A percentile compares a stretch with the other conserved stretches of the same genome.
Evolutionary conservation across 2,329 filamentous ascomycete genomes (phyloP).

Genomic region (Calonectria hawksworthii): DNA sequence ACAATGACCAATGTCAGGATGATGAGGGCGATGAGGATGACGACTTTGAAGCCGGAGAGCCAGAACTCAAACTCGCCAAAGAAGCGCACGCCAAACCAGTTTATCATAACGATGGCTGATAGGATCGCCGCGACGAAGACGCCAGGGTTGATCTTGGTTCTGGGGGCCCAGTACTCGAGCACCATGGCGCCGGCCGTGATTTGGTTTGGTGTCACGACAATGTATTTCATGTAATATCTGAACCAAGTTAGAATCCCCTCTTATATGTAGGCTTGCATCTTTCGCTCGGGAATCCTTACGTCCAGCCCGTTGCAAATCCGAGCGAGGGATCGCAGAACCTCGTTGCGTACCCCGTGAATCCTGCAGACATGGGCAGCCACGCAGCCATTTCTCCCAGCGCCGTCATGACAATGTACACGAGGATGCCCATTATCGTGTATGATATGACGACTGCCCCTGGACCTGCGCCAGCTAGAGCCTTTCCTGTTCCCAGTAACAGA

Average conservation of each 20-base stretch:
- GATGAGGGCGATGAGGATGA: conserved; percentile 76
- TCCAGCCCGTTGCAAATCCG: conserved; percentile 83
- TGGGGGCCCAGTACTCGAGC: conserved; percentile 80
- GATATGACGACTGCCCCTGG: conserved; percentile 79
- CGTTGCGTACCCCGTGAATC: conserved; percentile 85
- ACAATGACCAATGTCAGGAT: conserved; percentile 74
- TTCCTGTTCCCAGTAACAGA: conserved; percentile 77
- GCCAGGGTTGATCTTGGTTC: conserved; percentile 78
- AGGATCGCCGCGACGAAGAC: conserved; percentile 83
- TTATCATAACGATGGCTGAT: conserved; percentile 74
- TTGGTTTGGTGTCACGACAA: conserved; percentile 88
- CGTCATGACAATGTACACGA: conserved; percentile 87
- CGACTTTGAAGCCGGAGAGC: conserved; percentile 75
- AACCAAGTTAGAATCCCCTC: not conserved
- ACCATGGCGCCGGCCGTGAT: conserved; percentile 83
- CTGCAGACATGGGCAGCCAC: conserved; percentile 82
- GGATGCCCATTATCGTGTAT: conserved; percentile 76
- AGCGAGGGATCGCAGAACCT: conserved; percentile 85
- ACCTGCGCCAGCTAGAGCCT: conserved; percentile 64
- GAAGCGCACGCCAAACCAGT: conserved; percentile 77
- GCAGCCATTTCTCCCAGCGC: conserved; percentile 87
- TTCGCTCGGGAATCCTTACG: conserved; percentile 53
- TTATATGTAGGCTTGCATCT: conserved; percentile 41
- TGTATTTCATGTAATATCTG: conserved; percentile 80
- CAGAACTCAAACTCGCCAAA: conserved; percentile 77